These are phyloP conservation scores for Phytopythium vexans DNA, from an alignment of 352 stramenopile genomes.

Conservation along the genomic window DNA sequence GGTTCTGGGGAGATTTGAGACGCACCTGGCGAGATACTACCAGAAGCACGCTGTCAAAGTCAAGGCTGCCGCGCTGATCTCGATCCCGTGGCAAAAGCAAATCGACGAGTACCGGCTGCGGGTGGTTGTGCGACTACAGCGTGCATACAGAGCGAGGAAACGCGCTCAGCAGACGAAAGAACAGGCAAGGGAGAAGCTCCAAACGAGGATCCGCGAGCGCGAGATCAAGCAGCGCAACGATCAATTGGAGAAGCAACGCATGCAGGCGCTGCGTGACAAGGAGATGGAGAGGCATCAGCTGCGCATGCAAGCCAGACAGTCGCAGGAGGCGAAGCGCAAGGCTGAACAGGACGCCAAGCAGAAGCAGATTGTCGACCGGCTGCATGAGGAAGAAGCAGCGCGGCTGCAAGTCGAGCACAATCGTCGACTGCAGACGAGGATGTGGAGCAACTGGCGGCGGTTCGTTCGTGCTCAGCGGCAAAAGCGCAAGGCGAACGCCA, in stretches of 20 bases:
- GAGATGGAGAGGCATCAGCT: conserved; percentile 55
- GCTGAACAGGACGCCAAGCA: conserved; percentile 36
- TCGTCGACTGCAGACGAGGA: conserved; percentile 14
- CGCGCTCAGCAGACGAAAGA: conserved; percentile 35
- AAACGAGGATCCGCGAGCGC: conserved; percentile 45
- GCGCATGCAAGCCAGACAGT: conserved; percentile 46
- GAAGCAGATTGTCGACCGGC: conserved; percentile 38
- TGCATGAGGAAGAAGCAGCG: conserved; percentile 44
- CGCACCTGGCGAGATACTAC: conserved; percentile 46
- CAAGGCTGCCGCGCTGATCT: conserved; percentile 45
- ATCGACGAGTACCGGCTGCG: conserved; percentile 61
- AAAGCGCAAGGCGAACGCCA: conserved; percentile 36
- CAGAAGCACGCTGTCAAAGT: conserved; percentile 54
- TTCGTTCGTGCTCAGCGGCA: conserved; percentile 33
- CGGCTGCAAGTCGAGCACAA: conserved; percentile 28
- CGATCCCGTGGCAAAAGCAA: conserved; percentile 67
- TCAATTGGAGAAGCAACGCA: conserved; percentile 51
- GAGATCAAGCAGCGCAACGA: conserved; percentile 47
- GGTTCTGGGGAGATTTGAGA: conserved; percentile 60
- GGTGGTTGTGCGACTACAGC: conserved; percentile 75
- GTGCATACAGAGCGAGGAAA: conserved; percentile 50
- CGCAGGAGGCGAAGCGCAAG: conserved; percentile 42
- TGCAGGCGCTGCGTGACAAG: conserved; percentile 48
- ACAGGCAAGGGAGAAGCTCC: conserved; percentile 43
- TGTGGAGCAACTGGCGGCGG: conserved; percentile 30